Evolutionary conservation across 148 eudicot genomes (phyloP).

Genomic region (Beta vulgaris): DNA sequence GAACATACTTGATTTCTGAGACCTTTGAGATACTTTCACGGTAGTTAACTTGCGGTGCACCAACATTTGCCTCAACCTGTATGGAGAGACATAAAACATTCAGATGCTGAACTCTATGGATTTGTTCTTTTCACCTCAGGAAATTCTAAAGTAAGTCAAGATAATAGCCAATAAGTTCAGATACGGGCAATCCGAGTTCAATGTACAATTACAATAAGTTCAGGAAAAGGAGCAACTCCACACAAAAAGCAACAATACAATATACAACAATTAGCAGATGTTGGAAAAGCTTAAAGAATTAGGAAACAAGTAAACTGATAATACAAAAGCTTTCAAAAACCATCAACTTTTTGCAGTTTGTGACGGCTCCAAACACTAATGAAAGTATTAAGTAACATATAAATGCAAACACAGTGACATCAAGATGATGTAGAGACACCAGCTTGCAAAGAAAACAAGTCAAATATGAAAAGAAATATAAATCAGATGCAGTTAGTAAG

Average conservation of each 20-base stretch:
- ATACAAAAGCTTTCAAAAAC: background rate
- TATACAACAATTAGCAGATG: background rate
- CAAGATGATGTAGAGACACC: background rate
- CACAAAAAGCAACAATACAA: background rate
- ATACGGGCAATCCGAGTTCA: too few species aligned
- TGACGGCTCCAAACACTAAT: background rate
- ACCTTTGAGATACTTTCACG: constrained; percentile 85
- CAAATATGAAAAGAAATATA: background rate
- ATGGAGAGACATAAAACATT: constrained; percentile 4
- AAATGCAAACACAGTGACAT: background rate
- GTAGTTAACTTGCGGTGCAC: constrained; percentile 98
- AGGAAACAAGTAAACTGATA: background rate
- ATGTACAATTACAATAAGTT: too few species aligned
- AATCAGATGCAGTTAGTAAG: constrained; percentile 14
- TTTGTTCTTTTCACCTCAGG: too few species aligned
- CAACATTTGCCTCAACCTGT: constrained; percentile 95
- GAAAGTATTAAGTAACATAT: background rate
- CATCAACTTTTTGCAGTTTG: background rate
- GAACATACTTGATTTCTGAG: constrained; percentile 71
- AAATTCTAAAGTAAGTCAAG: too few species aligned
- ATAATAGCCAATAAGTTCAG: too few species aligned
- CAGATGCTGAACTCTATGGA: background rate
- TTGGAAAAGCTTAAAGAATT: background rate
- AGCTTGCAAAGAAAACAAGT: background rate
- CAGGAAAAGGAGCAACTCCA: background rate